These are phyloP conservation scores for Ephemerocybe angulata DNA, from an alignment of 768 basidiomycete genomes.

Conservation along the genomic window DNA sequence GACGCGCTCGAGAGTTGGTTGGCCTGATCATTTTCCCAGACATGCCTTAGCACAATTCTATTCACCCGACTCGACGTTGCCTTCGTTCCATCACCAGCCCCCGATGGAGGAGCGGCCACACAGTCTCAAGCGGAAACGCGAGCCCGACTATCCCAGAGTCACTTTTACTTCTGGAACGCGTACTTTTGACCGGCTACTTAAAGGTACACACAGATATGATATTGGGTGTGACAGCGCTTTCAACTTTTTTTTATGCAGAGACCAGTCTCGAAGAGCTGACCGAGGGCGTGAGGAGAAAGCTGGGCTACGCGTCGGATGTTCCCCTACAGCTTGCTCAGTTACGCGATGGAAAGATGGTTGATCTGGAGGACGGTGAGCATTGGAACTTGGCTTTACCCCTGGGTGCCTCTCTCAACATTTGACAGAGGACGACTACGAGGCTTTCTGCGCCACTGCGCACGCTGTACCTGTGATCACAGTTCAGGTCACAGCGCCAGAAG, in stretches of 20 bases:
- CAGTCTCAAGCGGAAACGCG: constrained; percentile 40
- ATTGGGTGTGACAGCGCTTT: neutral
- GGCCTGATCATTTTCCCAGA: constrained; percentile 6
- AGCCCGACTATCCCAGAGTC: constrained; percentile 36
- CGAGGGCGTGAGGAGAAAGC: constrained; percentile 56
- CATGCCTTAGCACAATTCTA: neutral
- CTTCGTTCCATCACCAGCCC: constrained; percentile 7
- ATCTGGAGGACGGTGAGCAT: constrained; percentile 71
- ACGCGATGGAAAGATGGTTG: constrained; percentile 49
- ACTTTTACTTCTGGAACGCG: constrained; percentile 40
- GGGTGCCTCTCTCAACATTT: neutral
- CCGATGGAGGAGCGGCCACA: constrained; percentile 30
- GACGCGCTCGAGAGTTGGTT: constrained; percentile 15
- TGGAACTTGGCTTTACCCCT: neutral
- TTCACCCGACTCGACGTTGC: constrained; percentile 5
- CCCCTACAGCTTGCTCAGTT: constrained; percentile 46
- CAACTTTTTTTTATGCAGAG: constrained; percentile 40
- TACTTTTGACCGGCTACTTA: constrained; percentile 53
- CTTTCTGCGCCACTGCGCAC: constrained; percentile 51
- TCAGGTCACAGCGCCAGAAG: neutral
- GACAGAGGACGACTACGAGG: constrained; percentile 77
- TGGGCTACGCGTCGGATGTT: constrained; percentile 42
- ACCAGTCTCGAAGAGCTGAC: constrained; percentile 54
- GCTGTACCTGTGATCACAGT: constrained; percentile 17
- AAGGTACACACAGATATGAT: constrained; percentile 35